Evolutionary conservation across 2,329 filamentous ascomycete genomes (phyloP), one percentile per base, ranked within the genome.

Genomic region (Curvularia sp.): DNA sequence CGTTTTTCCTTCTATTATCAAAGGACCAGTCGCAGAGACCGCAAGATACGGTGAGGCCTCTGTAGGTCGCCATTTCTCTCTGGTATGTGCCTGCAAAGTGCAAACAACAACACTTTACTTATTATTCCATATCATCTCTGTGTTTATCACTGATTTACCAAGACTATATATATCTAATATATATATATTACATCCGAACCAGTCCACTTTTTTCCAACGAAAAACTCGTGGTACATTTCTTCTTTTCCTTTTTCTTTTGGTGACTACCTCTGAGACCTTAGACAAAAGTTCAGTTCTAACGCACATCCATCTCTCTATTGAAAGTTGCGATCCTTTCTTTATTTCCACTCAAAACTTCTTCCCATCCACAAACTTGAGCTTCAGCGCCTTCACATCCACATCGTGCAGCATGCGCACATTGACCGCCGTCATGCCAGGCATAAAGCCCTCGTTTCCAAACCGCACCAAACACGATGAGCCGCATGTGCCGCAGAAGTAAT

Each of bases 401-500:
- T 60, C 70, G 7, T 68, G 57, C 8, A 76, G 61, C 55, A 66
- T 64, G 67, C 32, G 27, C 27, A 46, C 43, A 32, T 32, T 46
- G 27, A 46, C 18, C 2, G 27, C 43, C 43, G 61, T 64, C 36
- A 63, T 59, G 0, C 61, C 67, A 0, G 60, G 50, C 27, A 65
- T 68, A 32, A 67, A 67, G 8, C 41, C 41, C 2, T 65, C 62
- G 23, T 63, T 57, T 19, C 54, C 43, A 12, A 63, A 66, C 8
- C 65, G 45, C 7, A 63, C 63, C 53, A 71, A 64, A 30, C 71
- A 68, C 13, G 61, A 67, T 21, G 64, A 68, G 7, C 73, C 74
- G 49, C 74, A 76, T 0, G 63, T 68, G 2, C 66, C 57, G 53
- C 74, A 76, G 58, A 76, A 77, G 42, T 66, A 67, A 49, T 73